Evolutionary conservation across 306 rosid genomes (phyloP).

Genomic region (Cucumis hystrix): DNA sequence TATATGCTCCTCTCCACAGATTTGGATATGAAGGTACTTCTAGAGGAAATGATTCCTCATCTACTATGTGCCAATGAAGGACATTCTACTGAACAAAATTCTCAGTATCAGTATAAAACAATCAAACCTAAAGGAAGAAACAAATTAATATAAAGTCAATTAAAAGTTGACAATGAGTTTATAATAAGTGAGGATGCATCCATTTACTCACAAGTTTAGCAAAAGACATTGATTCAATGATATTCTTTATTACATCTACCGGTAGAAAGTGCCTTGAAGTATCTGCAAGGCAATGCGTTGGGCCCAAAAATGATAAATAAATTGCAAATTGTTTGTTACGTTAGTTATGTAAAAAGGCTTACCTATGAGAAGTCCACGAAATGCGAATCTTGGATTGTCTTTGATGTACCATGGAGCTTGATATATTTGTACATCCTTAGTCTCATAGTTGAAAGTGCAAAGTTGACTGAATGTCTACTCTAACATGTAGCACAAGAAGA

Average conservation of each 20-base stretch:
- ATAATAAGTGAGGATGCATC: constrained; percentile 12
- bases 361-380: constrained; percentile 90
- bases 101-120: constrained; percentile 29
- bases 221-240: constrained; percentile 87
- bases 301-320: not conserved
- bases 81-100: constrained; percentile 59
- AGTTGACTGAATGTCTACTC: constrained; percentile 91
- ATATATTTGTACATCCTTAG: constrained; percentile 56
- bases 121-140: constrained; percentile 3
- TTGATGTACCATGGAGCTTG: constrained; percentile 81
- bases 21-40: constrained; percentile 86
- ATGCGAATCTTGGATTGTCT: constrained; percentile 80
- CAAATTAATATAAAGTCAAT: not conserved
- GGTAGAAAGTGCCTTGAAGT: constrained; percentile 94
- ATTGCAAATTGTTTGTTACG: constrained; percentile 4
- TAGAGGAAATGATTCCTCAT: constrained; percentile 75
- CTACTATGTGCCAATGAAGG: constrained; percentile 95
- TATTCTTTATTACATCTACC: constrained; percentile 55
- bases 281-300: constrained; percentile 43
- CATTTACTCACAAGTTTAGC: constrained; percentile 70
- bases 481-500: constrained; percentile 7
- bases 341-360: constrained; percentile 11
- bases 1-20: constrained; percentile 86
- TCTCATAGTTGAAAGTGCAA: constrained; percentile 64
- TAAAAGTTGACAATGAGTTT: not conserved